Evolutionary conservation across 2,329 filamentous ascomycete species (phyloP), one percentile per base, ranked within the genome.

Genomic region (Rutstroemia sp.): DNA sequence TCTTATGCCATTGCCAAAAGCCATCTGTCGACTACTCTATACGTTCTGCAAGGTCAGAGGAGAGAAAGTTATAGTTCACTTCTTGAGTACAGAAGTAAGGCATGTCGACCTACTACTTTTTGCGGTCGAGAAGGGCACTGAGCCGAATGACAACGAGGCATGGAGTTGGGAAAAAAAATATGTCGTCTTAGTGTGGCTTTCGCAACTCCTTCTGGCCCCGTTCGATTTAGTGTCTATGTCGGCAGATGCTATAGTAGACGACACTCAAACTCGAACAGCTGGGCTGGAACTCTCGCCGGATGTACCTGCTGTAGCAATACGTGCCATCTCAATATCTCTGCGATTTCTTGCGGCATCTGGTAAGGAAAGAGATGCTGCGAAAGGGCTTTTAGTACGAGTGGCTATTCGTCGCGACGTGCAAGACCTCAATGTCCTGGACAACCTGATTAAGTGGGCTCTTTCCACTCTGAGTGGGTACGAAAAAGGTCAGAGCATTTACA

Each of bases 11-110:
- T 4, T 73, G 45, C 65, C 70, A 8, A 69, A 80, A 59, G 91
- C 89, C 4, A 84, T 95, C 55, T 89, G 87, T 69, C 82, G 80
- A 60, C 76, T 97, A 2, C 72, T 99, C 38, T 97, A 97, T 69
- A 87, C 86, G 0, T 87, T 99, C 59, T 96, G 91, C 78, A 99
- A 99, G 73, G 87, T 97, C 51, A 83, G 94, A 53, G 92, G 94
- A 23, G 86, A 94, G 69, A 97, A 97, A 71, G 87, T 99, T 51
- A 86, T 99, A 64, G 84, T 91, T 52, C 83, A 89, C 44, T 96
- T 97, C 68, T 76, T 99, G 62, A 92, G 88, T 68, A 95, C 94
- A 61, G 94, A 97, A 70, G 87, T 91, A 1, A 86, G 81, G 66
- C 87, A 92, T 66, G 80, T 99, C 14, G 92, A 96, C 69, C 79